A percentile compares a stretch with the other conserved stretches of the same genome.
Conservation (phyloP, 352 stramenopile genomes). For the Saprolegnia parasitica region DNA sequence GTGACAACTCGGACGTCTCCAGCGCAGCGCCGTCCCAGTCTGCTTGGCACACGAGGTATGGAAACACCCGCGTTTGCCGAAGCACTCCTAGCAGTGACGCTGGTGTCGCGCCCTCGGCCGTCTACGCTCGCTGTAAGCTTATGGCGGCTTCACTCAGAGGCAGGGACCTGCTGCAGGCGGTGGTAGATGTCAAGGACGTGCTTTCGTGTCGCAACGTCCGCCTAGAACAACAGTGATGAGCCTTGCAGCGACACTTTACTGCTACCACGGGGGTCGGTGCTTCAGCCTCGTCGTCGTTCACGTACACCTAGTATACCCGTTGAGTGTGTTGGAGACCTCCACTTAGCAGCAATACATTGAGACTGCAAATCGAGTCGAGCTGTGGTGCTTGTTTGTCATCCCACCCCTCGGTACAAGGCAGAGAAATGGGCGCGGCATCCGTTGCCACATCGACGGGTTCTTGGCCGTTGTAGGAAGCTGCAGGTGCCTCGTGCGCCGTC, state of each 20-base stretch:
- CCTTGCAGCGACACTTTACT: not conserved
- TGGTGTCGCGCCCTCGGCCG: not conserved
- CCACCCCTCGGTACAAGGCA: too few species aligned
- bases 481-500: too few species aligned
- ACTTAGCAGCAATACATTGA: too few species aligned
- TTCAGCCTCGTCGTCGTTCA: not conserved
- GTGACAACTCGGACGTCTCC: not conserved
- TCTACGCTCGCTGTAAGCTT: not conserved
- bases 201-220: not conserved
- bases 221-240: not conserved
- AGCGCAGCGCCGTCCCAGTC: not conserved
- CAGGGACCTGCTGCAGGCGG: slow-evolving; percentile 1
- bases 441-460: too few species aligned
- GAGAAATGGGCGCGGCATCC: too few species aligned
- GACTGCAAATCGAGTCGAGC: too few species aligned
- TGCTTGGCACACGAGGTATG: slow-evolving; percentile 16
- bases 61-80: not conserved
- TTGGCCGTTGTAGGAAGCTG: too few species aligned
- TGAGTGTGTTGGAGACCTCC: too few species aligned
- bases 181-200: not conserved
- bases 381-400: too few species aligned
- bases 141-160: not conserved
- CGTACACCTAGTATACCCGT: too few species aligned
- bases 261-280: not conserved
- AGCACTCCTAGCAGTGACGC: not conserved